Percentiles rank a stretch among this genome's conserved stretches.
These are phyloP conservation scores for Dissophora globulifera DNA, from an alignment of 192 early-diverging fungal species.

Conservation along the genomic window DNA sequence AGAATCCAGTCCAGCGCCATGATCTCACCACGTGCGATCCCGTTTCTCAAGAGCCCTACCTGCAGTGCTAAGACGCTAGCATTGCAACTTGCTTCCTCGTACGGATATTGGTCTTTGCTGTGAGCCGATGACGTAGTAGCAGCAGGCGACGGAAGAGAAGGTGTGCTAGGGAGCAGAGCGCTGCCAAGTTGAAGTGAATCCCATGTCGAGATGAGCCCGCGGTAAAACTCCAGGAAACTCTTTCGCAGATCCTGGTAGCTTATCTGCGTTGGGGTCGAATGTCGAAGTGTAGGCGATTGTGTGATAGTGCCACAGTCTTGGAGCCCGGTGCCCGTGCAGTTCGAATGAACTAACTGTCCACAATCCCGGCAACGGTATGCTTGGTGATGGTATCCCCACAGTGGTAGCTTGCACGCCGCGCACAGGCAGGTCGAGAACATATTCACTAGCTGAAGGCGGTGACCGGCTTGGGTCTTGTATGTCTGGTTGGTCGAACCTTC, in stretches of 20 bases:
- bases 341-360: slow-evolving; percentile 58
- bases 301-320: not conserved
- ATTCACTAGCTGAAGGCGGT: slow-evolving; percentile 64
- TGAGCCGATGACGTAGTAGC: slow-evolving; percentile 16
- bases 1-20: slow-evolving; percentile 28
- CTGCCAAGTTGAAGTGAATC: slow-evolving; percentile 25
- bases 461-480: slow-evolving; percentile 38
- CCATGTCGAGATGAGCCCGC: slow-evolving; percentile 25
- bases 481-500: slow-evolving; percentile 8
- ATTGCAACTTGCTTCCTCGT: slow-evolving; percentile 45
- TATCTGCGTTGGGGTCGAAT: slow-evolving; percentile 50
- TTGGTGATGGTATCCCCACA: slow-evolving; percentile 67
- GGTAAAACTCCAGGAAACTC: slow-evolving; percentile 49
- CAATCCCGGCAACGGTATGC: slow-evolving; percentile 65
- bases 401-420: slow-evolving; percentile 56
- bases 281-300: slow-evolving; percentile 18
- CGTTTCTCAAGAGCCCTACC: slow-evolving; percentile 28
- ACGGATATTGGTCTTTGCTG: slow-evolving; percentile 37
- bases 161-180: slow-evolving; percentile 50
- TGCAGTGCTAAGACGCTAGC: slow-evolving; percentile 28
- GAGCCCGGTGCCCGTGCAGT: slow-evolving; percentile 32
- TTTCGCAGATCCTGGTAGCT: slow-evolving; percentile 35
- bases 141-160: slow-evolving; percentile 51
- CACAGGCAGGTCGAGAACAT: slow-evolving; percentile 65
- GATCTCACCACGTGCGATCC: slow-evolving; percentile 31